Conservation (phyloP, 345 rosid genomes). For the Trapa bicornis region DNA sequence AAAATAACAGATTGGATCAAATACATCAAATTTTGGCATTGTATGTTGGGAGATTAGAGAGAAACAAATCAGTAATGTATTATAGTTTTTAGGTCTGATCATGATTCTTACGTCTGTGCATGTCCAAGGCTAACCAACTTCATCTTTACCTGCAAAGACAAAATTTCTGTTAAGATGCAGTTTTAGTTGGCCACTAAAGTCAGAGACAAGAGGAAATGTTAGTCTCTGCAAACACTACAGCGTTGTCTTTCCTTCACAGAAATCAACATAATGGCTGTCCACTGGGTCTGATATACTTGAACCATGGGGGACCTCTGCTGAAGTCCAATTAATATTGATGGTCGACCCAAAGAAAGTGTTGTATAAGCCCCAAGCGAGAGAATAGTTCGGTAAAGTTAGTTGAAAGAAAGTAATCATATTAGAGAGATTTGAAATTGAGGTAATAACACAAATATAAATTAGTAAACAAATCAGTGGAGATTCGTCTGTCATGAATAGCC, state of each 20-base stretch:
- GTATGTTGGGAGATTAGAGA: background rate
- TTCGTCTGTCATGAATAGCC: no score
- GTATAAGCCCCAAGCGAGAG: background rate
- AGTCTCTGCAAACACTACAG: background rate
- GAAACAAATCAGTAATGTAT: background rate
- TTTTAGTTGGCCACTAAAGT: background rate
- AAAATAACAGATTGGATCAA: background rate
- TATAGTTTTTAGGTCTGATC: no score
- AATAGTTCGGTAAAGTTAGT: background rate
- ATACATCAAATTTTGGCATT: background rate
- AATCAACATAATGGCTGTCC: background rate
- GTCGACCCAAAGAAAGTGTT: no score
- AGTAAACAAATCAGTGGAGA: no score
- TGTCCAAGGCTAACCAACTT: conserved; percentile 64
- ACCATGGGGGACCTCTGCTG: background rate
- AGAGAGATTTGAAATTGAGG: background rate
- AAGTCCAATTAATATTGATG: background rate
- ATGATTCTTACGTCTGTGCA: conserved; percentile 57
- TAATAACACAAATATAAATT: background rate
- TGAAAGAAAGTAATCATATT: background rate
- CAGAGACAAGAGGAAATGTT: background rate
- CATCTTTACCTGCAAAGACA: conserved; percentile 61
- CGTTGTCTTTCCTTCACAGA: background rate
- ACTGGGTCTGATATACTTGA: background rate
- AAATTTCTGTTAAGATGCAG: background rate